phyloP scores from a whole-genome alignment of 345 rosid genomes.

The Tarenaya hassleriana region DNA sequence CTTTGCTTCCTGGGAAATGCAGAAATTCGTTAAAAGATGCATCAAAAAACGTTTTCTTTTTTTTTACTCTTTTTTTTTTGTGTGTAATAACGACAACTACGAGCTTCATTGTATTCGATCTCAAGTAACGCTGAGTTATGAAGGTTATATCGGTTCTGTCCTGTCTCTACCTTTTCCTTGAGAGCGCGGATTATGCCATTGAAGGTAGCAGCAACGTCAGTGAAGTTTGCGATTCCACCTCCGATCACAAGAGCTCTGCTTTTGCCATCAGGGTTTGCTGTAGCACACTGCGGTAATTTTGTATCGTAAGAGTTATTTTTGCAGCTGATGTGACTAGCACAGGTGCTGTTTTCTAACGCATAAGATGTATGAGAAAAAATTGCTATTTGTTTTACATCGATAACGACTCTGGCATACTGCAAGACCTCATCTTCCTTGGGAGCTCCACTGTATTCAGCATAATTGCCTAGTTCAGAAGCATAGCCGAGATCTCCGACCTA shows the following conservation, averaged over 20 bases:
- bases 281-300: slow-evolving; percentile 60
- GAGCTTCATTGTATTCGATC: too few relatives aligned
- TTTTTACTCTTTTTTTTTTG: too few relatives aligned
- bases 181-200: slow-evolving; percentile 87
- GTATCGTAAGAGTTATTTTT: too few relatives aligned
- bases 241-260: slow-evolving; percentile 90
- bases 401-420: slow-evolving; percentile 96
- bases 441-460: slow-evolving; percentile 97
- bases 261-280: slow-evolving; percentile 78
- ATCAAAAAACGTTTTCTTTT: background rate
- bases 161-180: slow-evolving; percentile 67
- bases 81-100: too few relatives aligned
- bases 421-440: slow-evolving; percentile 95
- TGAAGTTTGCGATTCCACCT: slow-evolving; percentile 96
- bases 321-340: too few relatives aligned
- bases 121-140: too few relatives aligned
- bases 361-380: too few relatives aligned
- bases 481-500: slow-evolving; percentile 95
- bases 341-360: too few relatives aligned
- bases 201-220: slow-evolving; percentile 94
- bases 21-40: too few relatives aligned
- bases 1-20: slow-evolving; percentile 23
- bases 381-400: slow-evolving; percentile 75
- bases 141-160: slow-evolving; percentile 63
- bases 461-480: slow-evolving; percentile 86